A percentile compares a stretch with the other conserved stretches of the same genome.
phyloP scores from a whole-genome alignment of 495 filamentous ascomycete species.

The Articulospora tetracladia region DNA sequence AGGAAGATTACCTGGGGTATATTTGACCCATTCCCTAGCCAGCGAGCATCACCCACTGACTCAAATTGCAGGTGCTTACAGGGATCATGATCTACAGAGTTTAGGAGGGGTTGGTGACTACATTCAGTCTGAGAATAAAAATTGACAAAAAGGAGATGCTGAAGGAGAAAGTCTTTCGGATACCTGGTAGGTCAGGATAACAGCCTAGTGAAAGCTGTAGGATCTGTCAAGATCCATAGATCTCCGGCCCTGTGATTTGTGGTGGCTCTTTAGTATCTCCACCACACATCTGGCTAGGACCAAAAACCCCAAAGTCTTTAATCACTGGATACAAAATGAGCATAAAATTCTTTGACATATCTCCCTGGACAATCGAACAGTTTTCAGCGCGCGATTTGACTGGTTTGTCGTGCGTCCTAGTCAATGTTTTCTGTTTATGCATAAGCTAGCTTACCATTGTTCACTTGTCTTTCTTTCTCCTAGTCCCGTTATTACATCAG shows the following conservation, averaged over 20 bases:
- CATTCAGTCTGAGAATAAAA: neutral
- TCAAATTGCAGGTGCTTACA: slow-evolving; percentile 18
- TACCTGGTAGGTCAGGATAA: neutral
- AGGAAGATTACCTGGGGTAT: slow-evolving; percentile 67
- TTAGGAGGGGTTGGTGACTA: neutral
- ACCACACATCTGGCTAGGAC: no score
- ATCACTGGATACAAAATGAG: no score
- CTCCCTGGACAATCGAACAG: no score
- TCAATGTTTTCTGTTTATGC: no score
- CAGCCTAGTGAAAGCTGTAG: neutral
- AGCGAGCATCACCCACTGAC: neutral
- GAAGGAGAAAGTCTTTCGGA: neutral
- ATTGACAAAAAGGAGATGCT: no score
- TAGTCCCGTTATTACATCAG: neutral
- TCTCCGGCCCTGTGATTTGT: neutral
- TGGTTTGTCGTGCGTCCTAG: no score
- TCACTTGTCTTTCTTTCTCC: no score
- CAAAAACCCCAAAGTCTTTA: no score
- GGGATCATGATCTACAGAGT: slow-evolving; percentile 8
- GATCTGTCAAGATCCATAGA: neutral
- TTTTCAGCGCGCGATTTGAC: no score
- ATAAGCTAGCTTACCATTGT: no score
- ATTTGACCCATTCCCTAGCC: neutral
- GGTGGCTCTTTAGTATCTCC: neutral
- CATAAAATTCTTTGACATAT: no score